Base-by-base conservation (phyloP, 371 early-diverging fungal genomes). In the Zopfochytrium polystomum region DNA sequence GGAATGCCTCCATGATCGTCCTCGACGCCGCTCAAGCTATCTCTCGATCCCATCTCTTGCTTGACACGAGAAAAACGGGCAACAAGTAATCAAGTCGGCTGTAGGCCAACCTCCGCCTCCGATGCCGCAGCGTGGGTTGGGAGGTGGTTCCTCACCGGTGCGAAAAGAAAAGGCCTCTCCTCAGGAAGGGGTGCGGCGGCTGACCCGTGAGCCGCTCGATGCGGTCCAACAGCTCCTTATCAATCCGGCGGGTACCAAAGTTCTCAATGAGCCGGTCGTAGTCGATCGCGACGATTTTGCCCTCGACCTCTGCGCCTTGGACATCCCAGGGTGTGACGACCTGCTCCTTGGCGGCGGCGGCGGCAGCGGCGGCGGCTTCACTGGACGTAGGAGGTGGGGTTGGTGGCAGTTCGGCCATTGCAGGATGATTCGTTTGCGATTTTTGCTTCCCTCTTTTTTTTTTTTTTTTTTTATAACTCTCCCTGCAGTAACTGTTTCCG, bases 291-390 rank as follows among this genome's bases (percentile, higher is more conserved):
- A 86, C 83, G 51, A 82, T 81, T 64, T 88, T 85, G 65, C 98
- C 97, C 38, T 73, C 82, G 1, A 90, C 90, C 50, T 87, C 81
- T 31, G 90, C 93, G 58, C 96, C 99, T 73, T 93, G 87, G 1
- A 98, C 99, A 62, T 91, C 90, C 98, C 97, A 98, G 52, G 99
- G 99, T 15, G 91, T 94, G 38, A 98, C 85, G 63, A 83, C 80
- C 77, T 95, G 92, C 56, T 55, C 81, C 42, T 32, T 29, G 32
- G 44, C 20, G 6, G 15, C 45, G 20, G 25, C 34, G 3, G 59
- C 49, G 33, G 25, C 55, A 20, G 9, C 43, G 38, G 6, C 55
- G 43, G 33, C 38, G 38, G 38, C n/a, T n/a, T n/a, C n/a, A n/a
- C n/a, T n/a, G n/a, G n/a, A n/a, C n/a, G n/a, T n/a, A n/a, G n/a